Evolutionary conservation across 2,329 filamentous ascomycete species (phyloP), one percentile per base, ranked within the genome.

Genomic region (Aschersonia sp.): DNA sequence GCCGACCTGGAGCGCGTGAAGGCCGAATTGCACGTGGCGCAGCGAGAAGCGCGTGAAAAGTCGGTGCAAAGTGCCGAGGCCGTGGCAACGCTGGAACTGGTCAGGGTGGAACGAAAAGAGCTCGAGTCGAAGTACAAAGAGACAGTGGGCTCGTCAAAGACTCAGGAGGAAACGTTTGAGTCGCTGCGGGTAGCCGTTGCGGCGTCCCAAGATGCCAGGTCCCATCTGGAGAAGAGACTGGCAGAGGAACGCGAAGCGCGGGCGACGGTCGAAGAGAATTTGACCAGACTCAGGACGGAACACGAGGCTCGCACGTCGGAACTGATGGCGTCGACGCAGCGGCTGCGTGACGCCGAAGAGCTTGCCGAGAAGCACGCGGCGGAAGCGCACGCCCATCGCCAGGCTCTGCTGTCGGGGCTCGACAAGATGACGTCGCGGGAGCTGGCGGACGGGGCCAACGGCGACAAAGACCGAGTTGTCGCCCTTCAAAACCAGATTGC

Each of bases 101-200:
- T 95, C n/a, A 75, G 75, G 48, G 76, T 94, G n/a, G 91, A 97
- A 61, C 94, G 92, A 63, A 77, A 83, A 3, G 87, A 94, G 53
- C 64, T 95, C 10, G 73, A 77, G 47, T 69, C 70, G 35, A 85
- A 82, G 59, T 79, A 87, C 48, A 74, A 84, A 20, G 82, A 85
- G 38, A 76, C 77, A 3, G 64, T 81, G 1, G 73, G 75, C n/a
- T 80, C 77, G 47, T 76, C 83, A 1, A 80, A 80, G 58, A 85
- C 83, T 47, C 82, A 89, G 56, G 73, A 74, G 9, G 72, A 78
- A 12, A 82, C 87, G 4, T 79, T 98, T 45, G 77, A 78, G 32
- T 81, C 85, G 3, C 72, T 98, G 42, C 80, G 84, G 38, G 80
- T 81, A 51, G 91, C 91, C 3, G 79, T 98, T 31, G 71, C 76